These are phyloP conservation scores for Aspergillus fumigatus DNA, from an alignment of 2,329 filamentous ascomycete genomes.

Conservation along the genomic window DNA sequence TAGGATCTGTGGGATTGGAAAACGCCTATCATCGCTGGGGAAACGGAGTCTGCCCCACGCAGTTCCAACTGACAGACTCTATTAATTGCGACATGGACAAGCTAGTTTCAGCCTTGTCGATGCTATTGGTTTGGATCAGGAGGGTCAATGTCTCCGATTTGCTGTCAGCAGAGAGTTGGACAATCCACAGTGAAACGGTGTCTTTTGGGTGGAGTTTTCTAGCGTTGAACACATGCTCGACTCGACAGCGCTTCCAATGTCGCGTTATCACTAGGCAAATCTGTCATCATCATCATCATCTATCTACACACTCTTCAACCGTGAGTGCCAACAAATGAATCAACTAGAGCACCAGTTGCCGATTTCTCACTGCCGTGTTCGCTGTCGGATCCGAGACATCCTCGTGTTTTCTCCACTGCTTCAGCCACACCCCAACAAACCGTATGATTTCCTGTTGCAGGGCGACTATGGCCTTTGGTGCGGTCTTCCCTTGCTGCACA, in stretches of 20 bases:
- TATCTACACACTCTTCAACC: too few species aligned
- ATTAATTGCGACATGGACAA: not conserved
- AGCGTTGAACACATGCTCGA: too few species aligned
- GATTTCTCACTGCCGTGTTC: not conserved
- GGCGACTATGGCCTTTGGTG: slow-evolving; percentile 47
- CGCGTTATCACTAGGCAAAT: not conserved
- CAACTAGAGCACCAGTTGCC: not conserved
- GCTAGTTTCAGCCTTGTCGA: not conserved
- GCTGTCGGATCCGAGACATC: not conserved
- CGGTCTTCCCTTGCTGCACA: slow-evolving; percentile 51
- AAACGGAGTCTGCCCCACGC: not conserved
- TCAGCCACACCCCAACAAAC: slow-evolving; percentile 65
- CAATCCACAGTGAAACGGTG: not conserved
- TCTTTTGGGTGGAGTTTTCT: not conserved
- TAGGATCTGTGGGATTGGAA: not conserved
- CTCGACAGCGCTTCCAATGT: not conserved
- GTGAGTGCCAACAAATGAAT: not conserved
- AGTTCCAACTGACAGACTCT: not conserved
- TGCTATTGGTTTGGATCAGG: not conserved
- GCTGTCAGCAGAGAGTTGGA: not conserved
- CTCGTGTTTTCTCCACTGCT: slow-evolving; percentile 47
- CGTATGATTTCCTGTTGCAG: slow-evolving; percentile 55
- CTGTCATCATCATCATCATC: not conserved
- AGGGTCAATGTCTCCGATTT: not conserved
- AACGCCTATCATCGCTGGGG: not conserved